These are phyloP conservation scores for Exophiala lecanii-corni DNA, from an alignment of 2,329 filamentous ascomycete genomes.

Conservation along the genomic window DNA sequence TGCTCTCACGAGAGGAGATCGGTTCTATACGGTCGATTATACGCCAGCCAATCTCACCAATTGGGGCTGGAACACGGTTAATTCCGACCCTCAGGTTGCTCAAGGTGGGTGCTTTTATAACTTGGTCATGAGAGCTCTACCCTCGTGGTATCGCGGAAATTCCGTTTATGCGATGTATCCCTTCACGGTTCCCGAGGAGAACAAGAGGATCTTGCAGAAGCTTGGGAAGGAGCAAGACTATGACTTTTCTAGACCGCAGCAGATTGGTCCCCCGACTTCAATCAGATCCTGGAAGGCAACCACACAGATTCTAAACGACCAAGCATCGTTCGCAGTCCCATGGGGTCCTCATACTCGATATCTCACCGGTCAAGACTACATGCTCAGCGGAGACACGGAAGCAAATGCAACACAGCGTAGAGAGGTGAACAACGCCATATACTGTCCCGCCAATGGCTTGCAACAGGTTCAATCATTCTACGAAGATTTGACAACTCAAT, in stretches of 20 bases:
- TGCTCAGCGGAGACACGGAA: conserved; percentile 43
- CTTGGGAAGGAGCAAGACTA: conserved; percentile 41
- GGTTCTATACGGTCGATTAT: conserved; percentile 45
- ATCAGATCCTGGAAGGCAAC: conserved; percentile 45
- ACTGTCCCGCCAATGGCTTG: conserved; percentile 43
- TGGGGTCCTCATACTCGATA: conserved; percentile 37
- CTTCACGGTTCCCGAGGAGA: conserved; percentile 45
- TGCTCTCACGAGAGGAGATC: conserved; percentile 43
- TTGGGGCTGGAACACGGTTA: conserved; percentile 42
- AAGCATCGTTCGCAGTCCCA: conserved; percentile 43
- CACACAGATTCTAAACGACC: conserved; percentile 39
- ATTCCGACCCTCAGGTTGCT: conserved; percentile 38
- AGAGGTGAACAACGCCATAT: conserved; percentile 36
- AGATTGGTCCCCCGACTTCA: conserved; percentile 34
- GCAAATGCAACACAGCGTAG: conserved; percentile 40
- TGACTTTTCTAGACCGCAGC: conserved; percentile 34
- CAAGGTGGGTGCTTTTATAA: conserved; percentile 50
- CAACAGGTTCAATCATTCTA: conserved; percentile 45
- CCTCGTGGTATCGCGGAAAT: conserved; percentile 45
- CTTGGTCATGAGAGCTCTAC: conserved; percentile 48
- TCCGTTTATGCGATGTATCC: conserved; percentile 50
- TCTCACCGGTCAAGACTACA: conserved; percentile 42
- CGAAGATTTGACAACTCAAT: conserved; percentile 40
- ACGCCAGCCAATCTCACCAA: conserved; percentile 42
- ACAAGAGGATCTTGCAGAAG: conserved; percentile 39